Evolutionary conservation across 495 filamentous ascomycete genomes (phyloP), one percentile per base, ranked within the genome.

Genomic region (Pyronema domesticum): DNA sequence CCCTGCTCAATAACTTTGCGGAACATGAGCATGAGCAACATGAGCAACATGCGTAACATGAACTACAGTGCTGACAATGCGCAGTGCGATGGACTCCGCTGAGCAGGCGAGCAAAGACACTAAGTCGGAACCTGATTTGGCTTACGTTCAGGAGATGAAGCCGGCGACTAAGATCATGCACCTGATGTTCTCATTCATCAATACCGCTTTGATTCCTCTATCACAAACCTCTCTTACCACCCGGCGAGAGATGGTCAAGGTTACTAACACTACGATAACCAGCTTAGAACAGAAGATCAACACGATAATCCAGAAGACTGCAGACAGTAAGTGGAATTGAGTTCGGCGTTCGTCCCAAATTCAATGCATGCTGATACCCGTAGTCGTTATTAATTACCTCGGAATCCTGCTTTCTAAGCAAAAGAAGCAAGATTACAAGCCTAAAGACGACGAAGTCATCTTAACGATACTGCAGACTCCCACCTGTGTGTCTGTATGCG

Each of bases 371-470:
- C 45, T 30, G n/a, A 47, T 47, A 23, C 18, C 19, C 11, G 19
- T 46, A 64, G 84, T 83, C 7, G 80, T 83, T 13, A 61, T 94
- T 39, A 79, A 82, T 55, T 94, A 87, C 83, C 75, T 86, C 0
- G 65, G 73, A 46, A 83, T 81, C 64, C 71, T 87, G 11, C 75
- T 99, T 6, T 74, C 77, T 4, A 73, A 74, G 35, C 93, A 99
- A 64, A 89, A 85, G 68, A 95, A 91, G 67, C 79, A 79, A 34
- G 93, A 99, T 66, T 99, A 94, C 72, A 74, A 86, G 13, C 93
- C 93, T 7, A 82, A 80, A 52, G 93, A 99, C 65, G 81, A 80
- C 47, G 82, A 86, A 59, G 77, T 84, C 47, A 77, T 82, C 65
- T 72, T 89, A 55, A 86, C 94, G 60, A 78, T 80, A 50, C 76